These are phyloP conservation scores for Sarcodon sp. DNA, from an alignment of 768 basidiomycete species.

Conservation along the genomic window DNA sequence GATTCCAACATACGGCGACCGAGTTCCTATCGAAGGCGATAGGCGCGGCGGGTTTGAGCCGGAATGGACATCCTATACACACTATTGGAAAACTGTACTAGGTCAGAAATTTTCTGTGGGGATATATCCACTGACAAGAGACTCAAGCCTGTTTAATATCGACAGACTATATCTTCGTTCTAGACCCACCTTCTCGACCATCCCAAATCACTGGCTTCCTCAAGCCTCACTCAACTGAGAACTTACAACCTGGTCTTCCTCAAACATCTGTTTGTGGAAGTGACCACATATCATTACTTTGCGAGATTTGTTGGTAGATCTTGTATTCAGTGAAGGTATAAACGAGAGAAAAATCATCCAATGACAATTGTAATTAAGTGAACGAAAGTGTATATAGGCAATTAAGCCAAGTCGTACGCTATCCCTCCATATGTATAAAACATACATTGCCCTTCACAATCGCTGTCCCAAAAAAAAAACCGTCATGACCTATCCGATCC, in stretches of 20 bases:
- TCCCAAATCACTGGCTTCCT: constrained; percentile 41
- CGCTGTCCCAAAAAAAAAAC: neutral
- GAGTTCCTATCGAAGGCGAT: constrained; percentile 24
- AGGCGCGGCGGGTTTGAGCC: constrained; percentile 59
- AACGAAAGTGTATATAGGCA: neutral
- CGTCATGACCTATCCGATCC: constrained; percentile 62
- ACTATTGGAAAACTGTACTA: constrained; percentile 74
- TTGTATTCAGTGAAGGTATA: neutral
- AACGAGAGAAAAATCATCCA: neutral
- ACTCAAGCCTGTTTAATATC: neutral
- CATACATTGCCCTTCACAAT: no score
- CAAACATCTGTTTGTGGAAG: constrained; percentile 66
- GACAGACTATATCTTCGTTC: constrained; percentile 83
- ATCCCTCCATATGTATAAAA: no score
- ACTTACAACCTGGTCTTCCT: constrained; percentile 67
- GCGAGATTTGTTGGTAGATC: constrained; percentile 32
- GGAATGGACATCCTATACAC: constrained; percentile 80
- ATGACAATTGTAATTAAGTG: neutral
- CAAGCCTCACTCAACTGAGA: constrained; percentile 40
- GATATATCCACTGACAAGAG: neutral
- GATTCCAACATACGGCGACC: constrained; percentile 35
- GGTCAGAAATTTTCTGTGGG: constrained; percentile 29
- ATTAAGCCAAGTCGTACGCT: no score
- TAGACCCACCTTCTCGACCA: constrained; percentile 26
- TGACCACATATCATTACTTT: constrained; percentile 76